phyloP scores from a whole-genome alignment of 352 stramenopile species.

The Pythium volutum region DNA sequence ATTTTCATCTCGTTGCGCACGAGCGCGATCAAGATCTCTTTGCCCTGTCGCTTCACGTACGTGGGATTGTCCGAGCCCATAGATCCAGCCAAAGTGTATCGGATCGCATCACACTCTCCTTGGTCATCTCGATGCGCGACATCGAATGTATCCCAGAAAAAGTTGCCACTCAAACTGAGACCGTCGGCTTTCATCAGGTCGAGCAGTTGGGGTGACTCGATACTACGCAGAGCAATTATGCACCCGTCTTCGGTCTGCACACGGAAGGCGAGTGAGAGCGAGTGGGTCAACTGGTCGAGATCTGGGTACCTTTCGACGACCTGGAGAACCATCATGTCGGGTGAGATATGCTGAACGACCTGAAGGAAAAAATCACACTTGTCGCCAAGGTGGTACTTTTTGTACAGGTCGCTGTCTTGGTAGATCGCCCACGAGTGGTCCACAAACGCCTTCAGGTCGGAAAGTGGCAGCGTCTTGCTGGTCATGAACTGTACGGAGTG shows the following conservation, averaged over 20 bases:
- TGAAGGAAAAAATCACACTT: constrained; percentile 7
- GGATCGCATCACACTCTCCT: background rate
- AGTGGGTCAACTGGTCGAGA: constrained; percentile 3
- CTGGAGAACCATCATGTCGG: constrained; percentile 16
- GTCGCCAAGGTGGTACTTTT: background rate
- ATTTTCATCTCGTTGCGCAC: background rate
- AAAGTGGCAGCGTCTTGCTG: background rate
- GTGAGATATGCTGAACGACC: constrained; percentile 12
- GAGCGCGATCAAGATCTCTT: background rate
- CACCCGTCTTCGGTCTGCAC: constrained; percentile 8
- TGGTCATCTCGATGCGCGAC: background rate
- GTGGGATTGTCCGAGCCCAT: background rate
- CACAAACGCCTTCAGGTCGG: background rate
- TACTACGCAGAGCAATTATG: background rate
- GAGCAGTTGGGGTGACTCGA: background rate
- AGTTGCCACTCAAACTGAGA: background rate
- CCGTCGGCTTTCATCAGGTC: background rate
- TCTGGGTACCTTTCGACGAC: constrained; percentile 10
- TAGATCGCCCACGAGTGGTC: constrained; percentile 7
- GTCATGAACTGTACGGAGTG: background rate
- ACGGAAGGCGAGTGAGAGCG: constrained; percentile 11
- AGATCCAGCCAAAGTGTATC: background rate
- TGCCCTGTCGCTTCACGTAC: background rate
- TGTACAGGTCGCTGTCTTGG: background rate
- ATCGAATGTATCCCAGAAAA: constrained; percentile 15